phyloP scores from a whole-genome alignment of 805 yeast species.

The Blastobotrys attinorum region DNA sequence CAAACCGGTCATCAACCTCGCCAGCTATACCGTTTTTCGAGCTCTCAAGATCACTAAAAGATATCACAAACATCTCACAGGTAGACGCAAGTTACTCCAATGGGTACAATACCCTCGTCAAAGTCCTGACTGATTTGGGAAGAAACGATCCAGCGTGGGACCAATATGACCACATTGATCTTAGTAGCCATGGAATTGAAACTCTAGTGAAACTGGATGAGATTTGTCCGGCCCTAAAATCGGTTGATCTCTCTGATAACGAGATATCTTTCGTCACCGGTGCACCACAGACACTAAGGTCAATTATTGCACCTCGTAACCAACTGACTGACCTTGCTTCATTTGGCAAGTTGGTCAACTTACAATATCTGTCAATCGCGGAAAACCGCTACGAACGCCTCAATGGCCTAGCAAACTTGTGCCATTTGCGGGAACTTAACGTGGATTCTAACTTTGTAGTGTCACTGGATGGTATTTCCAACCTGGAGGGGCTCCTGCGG shows the following conservation, averaged over 20 bases:
- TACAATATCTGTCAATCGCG: constrained; percentile 36
- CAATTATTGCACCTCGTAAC: constrained; percentile 34
- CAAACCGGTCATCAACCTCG: too few relatives aligned
- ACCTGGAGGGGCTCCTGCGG: constrained; percentile 27
- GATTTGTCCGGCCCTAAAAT: constrained; percentile 35
- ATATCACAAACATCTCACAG: constrained; percentile 37
- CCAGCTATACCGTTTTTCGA: neutral
- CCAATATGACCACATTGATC: constrained; percentile 28
- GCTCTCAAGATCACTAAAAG: constrained; percentile 3
- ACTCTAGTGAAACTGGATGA: constrained; percentile 35
- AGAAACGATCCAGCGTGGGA: constrained; percentile 36
- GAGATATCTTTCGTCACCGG: constrained; percentile 38
- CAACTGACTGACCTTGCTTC: constrained; percentile 36
- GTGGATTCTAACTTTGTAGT: constrained; percentile 35
- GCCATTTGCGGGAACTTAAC: constrained; percentile 36
- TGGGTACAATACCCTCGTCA: constrained; percentile 35
- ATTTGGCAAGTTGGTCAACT: constrained; percentile 34
- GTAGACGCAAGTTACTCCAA: constrained; percentile 37
- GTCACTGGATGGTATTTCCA: constrained; percentile 32
- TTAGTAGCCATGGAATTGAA: constrained; percentile 31
- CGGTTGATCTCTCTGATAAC: constrained; percentile 36
- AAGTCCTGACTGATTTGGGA: constrained; percentile 35
- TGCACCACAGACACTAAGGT: constrained; percentile 32
- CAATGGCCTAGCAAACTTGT: constrained; percentile 30
- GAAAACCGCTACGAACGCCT: constrained; percentile 32